Evolutionary conservation across 805 yeast genomes (phyloP), one percentile per base, ranked within the genome.

Genomic region (Monosporozyma yasuniensis): DNA sequence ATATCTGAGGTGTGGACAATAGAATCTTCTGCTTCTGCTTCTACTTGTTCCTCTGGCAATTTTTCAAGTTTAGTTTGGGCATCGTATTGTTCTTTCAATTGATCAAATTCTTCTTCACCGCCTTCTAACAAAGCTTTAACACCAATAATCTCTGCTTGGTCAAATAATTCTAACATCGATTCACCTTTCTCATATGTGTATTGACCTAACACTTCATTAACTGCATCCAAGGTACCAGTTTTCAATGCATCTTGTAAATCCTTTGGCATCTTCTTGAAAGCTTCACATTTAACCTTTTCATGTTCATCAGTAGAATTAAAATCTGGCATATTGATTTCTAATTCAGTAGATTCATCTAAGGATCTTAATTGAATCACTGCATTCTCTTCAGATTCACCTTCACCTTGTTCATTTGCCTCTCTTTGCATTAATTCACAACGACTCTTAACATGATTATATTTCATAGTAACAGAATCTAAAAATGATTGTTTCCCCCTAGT

Each of bases 311-410:
- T 69, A 2, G 75, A 73, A 3, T 75, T 68, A n/a, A 76, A 77
- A 53, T 72, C 68, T 6, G 96, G 96, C 14, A 87, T 68, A 51
- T 74, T 76, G 12, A 91, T 87, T 45, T 79, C 74, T 42, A 91
- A 73, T 65, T 84, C 82, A 1, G 89, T 79, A 51, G 81, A 76
- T 41, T 93, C 96, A 66, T 91, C 98, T 51, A 90, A 76, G 0
- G 96, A 80, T 61, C 86, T 86, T 62, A 91, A 73, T 69, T 91
- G 99, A 56, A 91, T 89, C 52, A 84, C 81, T 50, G 83, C 91
- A 47, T 81, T 91, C 44, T 80, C 90, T 38, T 66, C 78, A 27
- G 66, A 71, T 28, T 32, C 38, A 12, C 22, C 52, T 8, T 42
- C 23, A 42, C 21, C 45, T 10, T 44, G 12, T 32, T 21, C 37